A percentile compares a stretch with the other conserved stretches of the same genome.
phyloP scores from a whole-genome alignment of 768 basidiomycete species.

The Mycena vitilis region DNA sequence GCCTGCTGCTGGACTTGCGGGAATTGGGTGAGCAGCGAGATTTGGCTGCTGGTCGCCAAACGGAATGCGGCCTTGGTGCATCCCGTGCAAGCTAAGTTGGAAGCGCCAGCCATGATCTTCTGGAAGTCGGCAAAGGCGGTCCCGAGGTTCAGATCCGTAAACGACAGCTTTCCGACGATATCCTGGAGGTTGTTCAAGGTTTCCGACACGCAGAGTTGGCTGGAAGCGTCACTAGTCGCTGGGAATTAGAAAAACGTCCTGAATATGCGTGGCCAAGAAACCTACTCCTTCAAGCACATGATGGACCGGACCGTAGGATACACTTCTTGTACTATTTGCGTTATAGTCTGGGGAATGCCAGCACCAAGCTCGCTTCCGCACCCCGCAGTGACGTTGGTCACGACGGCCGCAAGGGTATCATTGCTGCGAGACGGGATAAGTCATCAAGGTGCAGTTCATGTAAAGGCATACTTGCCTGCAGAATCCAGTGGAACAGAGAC shows the following conservation, averaged over 20 bases:
- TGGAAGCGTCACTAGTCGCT: slow-evolving; percentile 43
- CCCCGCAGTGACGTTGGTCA: slow-evolving; percentile 63
- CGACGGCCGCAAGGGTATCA: slow-evolving; percentile 64
- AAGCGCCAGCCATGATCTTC: slow-evolving; percentile 42
- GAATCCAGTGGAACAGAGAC: slow-evolving; percentile 58
- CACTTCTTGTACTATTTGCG: slow-evolving; percentile 50
- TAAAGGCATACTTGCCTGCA: slow-evolving; percentile 22
- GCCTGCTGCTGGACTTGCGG: slow-evolving; percentile 41
- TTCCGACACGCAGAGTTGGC: slow-evolving; percentile 65
- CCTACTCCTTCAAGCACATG: slow-evolving; percentile 69
- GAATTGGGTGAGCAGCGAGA: slow-evolving; percentile 34
- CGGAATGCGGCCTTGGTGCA: slow-evolving; percentile 60
- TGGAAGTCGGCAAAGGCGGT: slow-evolving; percentile 39
- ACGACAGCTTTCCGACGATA: slow-evolving; percentile 45
- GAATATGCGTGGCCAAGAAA: slow-evolving; percentile 7
- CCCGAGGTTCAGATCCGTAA: slow-evolving; percentile 40
- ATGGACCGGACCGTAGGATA: slow-evolving; percentile 64
- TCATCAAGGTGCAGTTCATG: background rate
- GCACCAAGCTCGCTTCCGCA: slow-evolving; percentile 55
- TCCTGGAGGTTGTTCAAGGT: slow-evolving; percentile 59
- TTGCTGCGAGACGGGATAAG: slow-evolving; percentile 62
- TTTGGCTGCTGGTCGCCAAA: slow-evolving; percentile 39
- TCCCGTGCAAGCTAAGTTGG: slow-evolving; percentile 55
- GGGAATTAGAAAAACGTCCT: background rate
- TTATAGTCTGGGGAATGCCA: slow-evolving; percentile 34